These are phyloP conservation scores for Ochetophila trinervis DNA, from an alignment of 306 rosid genomes.

Conservation along the genomic window DNA sequence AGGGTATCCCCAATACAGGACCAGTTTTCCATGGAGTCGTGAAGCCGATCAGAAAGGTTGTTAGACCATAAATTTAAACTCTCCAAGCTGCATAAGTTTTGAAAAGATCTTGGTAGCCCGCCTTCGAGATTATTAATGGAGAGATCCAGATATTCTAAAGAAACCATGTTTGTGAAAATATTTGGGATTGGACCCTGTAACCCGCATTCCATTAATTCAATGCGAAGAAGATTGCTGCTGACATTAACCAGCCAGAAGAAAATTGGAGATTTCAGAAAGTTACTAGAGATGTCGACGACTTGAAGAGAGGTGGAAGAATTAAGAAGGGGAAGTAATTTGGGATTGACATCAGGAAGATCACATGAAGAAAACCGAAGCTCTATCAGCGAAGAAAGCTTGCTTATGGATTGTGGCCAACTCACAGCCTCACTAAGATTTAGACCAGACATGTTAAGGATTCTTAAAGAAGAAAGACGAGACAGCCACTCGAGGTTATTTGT, in stretches of 20 bases:
- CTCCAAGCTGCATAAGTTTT: constrained; percentile 15
- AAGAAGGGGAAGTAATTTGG: background rate
- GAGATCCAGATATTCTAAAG: constrained; percentile 24
- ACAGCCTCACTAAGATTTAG: constrained; percentile 14
- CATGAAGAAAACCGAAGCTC: constrained; percentile 15
- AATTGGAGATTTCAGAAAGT: constrained; percentile 9
- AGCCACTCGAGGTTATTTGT: constrained; percentile 20
- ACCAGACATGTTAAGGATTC: constrained; percentile 3
- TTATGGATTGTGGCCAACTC: constrained; percentile 7
- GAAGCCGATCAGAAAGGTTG: constrained; percentile 23
- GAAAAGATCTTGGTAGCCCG: constrained; percentile 18
- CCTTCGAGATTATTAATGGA: constrained; percentile 17
- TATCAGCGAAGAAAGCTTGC: constrained; percentile 9
- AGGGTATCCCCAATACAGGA: constrained; percentile 16
- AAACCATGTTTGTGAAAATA: constrained; percentile 17
- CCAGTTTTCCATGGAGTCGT: constrained; percentile 15
- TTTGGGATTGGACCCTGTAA: constrained; percentile 24
- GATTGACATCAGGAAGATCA: constrained; percentile 11
- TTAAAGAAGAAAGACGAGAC: constrained; percentile 23
- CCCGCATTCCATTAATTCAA: background rate
- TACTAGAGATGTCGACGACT: background rate
- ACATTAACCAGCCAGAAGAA: constrained; percentile 15
- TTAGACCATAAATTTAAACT: background rate
- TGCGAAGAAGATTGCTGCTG: constrained; percentile 3
- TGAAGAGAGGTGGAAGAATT: constrained; percentile 16